Conservation (phyloP, 208 protist genomes). For the Leishmania martiniquensis region DNA sequence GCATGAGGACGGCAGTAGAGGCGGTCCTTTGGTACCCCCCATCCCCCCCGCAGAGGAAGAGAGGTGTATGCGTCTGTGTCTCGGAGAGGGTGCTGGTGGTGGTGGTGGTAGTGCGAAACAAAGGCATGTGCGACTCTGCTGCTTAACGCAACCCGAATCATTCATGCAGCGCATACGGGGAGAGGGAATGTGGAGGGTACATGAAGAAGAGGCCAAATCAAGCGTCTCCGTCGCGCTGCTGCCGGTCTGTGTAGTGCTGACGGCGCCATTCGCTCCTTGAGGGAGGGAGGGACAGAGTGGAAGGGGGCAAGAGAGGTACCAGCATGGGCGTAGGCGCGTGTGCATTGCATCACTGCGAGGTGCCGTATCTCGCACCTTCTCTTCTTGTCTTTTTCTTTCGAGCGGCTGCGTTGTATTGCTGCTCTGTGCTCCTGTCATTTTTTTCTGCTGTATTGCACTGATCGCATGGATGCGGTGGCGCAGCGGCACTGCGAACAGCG, state of each 20-base stretch:
- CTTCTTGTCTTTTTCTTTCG: not conserved
- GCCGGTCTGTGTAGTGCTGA: not conserved
- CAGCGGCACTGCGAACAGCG: not conserved
- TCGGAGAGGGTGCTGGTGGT: not conserved
- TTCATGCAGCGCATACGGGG: not conserved
- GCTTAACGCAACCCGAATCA: not conserved
- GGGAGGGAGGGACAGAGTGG: too few relatives aligned
- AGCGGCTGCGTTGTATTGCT: not conserved
- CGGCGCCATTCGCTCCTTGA: not conserved
- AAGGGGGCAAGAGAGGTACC: not conserved
- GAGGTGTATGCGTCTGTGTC: not conserved
- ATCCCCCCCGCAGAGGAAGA: too few relatives aligned
- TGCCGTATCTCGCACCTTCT: not conserved
- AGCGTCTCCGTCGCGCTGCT: not conserved
- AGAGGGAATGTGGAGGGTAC: not conserved
- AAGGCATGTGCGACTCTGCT: not conserved
- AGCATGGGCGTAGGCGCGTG: not conserved
- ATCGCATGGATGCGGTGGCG: not conserved
- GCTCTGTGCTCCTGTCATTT: not conserved
- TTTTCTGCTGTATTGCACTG: not conserved
- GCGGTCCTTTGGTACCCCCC: too few relatives aligned
- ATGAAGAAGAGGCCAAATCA: not conserved
- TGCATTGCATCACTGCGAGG: not conserved
- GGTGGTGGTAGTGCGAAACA: not conserved
- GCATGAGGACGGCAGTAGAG: not conserved